A percentile compares a stretch with the other conserved stretches of the same genome.
Conservation (phyloP, 768 basidiomycete species). For the Cyathus striatus region DNA sequence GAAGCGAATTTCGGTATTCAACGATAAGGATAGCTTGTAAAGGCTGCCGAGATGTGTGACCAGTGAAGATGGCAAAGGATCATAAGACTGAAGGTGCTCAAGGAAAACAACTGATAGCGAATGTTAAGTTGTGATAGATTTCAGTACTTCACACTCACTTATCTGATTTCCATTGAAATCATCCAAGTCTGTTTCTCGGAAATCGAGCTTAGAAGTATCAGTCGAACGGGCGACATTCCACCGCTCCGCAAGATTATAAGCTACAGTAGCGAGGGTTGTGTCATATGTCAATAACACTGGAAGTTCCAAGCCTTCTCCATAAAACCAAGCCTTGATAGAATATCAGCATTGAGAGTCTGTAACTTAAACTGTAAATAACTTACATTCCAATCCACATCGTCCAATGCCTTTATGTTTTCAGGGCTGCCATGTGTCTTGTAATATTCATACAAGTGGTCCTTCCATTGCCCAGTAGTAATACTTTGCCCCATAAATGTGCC, state of each 20-base stretch:
- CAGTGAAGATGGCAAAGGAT: conserved; percentile 55
- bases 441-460: conserved; percentile 69
- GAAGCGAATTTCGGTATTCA: conserved; percentile 73
- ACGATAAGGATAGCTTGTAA: conserved; percentile 40
- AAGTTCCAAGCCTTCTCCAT: conserved; percentile 71
- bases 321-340: conserved; percentile 65
- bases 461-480: conserved; percentile 84
- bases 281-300: conserved; percentile 78
- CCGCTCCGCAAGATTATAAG: conserved; percentile 64
- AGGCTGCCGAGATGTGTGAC: conserved; percentile 56
- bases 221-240: conserved; percentile 66
- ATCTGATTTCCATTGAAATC: conserved; percentile 74
- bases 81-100: conserved; percentile 64
- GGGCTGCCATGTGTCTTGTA: conserved; percentile 52
- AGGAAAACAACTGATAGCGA: conserved; percentile 68
- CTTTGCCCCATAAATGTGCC: conserved; percentile 76
- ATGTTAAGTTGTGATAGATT: neutral
- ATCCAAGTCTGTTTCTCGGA: conserved; percentile 55
- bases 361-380: conserved; percentile 17
- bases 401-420: conserved; percentile 60
- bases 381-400: conserved; percentile 77
- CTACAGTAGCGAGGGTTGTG: conserved; percentile 58
- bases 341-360: neutral
- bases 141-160: conserved; percentile 50
- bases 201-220: conserved; percentile 43